A percentile compares a stretch with the other conserved stretches of the same genome.
phyloP scores from a whole-genome alignment of 352 stramenopile species.

The Thraustotheca clavata region DNA sequence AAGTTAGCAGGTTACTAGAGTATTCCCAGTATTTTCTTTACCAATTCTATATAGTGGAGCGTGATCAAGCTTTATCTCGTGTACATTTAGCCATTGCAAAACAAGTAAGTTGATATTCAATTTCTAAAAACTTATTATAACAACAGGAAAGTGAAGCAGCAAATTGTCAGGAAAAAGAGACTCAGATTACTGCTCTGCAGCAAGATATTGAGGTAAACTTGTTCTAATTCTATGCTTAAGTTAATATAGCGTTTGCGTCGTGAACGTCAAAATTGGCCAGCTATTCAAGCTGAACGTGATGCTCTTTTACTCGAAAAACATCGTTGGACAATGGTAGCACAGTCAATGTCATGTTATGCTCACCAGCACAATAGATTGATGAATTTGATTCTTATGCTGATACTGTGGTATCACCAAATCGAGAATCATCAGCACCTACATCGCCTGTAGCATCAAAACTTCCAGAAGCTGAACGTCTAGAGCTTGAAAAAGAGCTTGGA shows the following conservation, averaged over 20 bases:
- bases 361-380: slow-evolving; percentile 32
- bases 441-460: slow-evolving; percentile 28
- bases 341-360: not conserved
- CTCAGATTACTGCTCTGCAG: slow-evolving; percentile 37
- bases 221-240: not conserved
- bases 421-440: slow-evolving; percentile 28
- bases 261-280: slow-evolving; percentile 63
- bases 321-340: slow-evolving; percentile 64
- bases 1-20: slow-evolving; percentile 39
- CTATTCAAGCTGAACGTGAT: slow-evolving; percentile 71
- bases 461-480: not conserved
- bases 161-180: slow-evolving; percentile 38
- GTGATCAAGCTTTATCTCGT: slow-evolving; percentile 63
- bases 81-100: slow-evolving; percentile 38
- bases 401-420: no score
- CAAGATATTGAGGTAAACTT: slow-evolving; percentile 38
- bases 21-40: not conserved
- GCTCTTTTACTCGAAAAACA: slow-evolving; percentile 76
- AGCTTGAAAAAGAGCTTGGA: slow-evolving; percentile 60
- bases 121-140: no score
- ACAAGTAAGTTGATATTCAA: slow-evolving; percentile 4
- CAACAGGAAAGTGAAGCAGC: slow-evolving; percentile 22
- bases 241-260: slow-evolving; percentile 46
- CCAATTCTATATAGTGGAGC: slow-evolving; percentile 32
- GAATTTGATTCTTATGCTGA: slow-evolving; percentile 41